phyloP scores from a whole-genome alignment of 1,284 basidiomycete genomes.

The Rhodotorula sp. region DNA sequence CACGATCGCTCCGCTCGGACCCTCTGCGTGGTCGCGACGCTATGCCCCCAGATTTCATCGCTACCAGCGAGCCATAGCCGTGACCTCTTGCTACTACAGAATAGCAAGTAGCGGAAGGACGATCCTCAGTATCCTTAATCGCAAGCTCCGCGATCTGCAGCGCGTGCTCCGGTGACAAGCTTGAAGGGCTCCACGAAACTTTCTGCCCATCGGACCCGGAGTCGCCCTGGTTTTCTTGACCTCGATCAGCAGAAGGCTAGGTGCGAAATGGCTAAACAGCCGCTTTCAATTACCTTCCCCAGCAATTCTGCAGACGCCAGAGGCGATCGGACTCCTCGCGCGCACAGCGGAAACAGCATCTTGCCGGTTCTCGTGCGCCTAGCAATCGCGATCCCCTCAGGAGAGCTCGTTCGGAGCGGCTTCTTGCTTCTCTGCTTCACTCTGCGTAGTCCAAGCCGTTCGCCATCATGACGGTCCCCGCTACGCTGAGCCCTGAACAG shows the following conservation, averaged over 20 bases:
- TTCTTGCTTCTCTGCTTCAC: background rate
- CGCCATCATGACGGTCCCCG: slow-evolving; percentile 1
- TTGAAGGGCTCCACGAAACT: background rate
- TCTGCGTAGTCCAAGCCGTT: no score
- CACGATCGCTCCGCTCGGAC: no score
- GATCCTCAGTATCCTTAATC: background rate
- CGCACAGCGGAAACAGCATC: no score
- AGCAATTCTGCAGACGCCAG: no score
- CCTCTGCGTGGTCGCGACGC: no score
- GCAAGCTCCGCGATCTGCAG: background rate
- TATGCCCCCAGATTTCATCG: no score
- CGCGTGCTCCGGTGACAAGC: background rate
- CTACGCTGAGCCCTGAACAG: slow-evolving; percentile 1
- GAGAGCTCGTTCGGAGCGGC: background rate
- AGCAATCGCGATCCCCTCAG: slow-evolving; percentile 3
- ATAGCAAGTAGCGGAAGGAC: no score
- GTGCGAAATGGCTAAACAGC: background rate
- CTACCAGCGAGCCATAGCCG: no score
- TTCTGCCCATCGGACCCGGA: background rate
- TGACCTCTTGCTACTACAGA: no score
- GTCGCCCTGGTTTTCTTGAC: background rate
- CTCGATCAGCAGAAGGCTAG: background rate
- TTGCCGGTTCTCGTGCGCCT: background rate
- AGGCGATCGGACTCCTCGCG: background rate
- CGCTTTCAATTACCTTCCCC: background rate